Evolutionary conservation across 2,329 filamentous ascomycete genomes (phyloP), one percentile per base, ranked within the genome.

Genomic region (Aureobasidium sp.): DNA sequence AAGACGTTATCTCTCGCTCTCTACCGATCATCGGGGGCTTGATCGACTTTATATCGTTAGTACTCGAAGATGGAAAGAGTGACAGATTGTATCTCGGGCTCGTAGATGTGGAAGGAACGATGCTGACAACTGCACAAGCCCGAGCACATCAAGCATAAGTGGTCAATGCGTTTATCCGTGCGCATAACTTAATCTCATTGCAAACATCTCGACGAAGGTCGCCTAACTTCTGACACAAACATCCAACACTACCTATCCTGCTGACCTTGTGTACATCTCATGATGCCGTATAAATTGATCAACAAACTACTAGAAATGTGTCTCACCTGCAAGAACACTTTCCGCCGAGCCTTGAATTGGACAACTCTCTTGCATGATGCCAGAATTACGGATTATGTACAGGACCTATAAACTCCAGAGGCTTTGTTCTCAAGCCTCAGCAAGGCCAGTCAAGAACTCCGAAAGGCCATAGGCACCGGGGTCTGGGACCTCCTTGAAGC

Each of bases 381-480:
- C 9, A 25, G 9, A 15, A 43, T 33, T 43, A 55, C 51, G 40
- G 33, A 43, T 43, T 55, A 55, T 31, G 4, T 43, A 55, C 51
- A n/a, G n/a, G n/a, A n/a, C n/a, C n/a, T n/a, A n/a, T n/a, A 43
- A 23, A 13, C 19, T n/a, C 4, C 43, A 33, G n/a, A 33, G n/a
- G 8, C 13, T 33, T 15, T 13, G 29, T 8, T 9, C 21, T 53
- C 35, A 57, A 1, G 43, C 78, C 66, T 66, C 71, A 58, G 87
- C 86, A 68, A 97, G 70, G 0, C 93, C 94, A 46, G 82, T 76
- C 74, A 96, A 87, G 75, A 99, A 92, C 71, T 86, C 84, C 35
- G 87, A 86, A 65, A 97, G 84, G n/a, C 94, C 94, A 62, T 83
- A 80, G 6, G 86, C 86, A 29, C 86, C 86, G 2, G 88, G 88